Conservation (phyloP, 371 early-diverging fungal species). For the Actinomucor elegans region DNA sequence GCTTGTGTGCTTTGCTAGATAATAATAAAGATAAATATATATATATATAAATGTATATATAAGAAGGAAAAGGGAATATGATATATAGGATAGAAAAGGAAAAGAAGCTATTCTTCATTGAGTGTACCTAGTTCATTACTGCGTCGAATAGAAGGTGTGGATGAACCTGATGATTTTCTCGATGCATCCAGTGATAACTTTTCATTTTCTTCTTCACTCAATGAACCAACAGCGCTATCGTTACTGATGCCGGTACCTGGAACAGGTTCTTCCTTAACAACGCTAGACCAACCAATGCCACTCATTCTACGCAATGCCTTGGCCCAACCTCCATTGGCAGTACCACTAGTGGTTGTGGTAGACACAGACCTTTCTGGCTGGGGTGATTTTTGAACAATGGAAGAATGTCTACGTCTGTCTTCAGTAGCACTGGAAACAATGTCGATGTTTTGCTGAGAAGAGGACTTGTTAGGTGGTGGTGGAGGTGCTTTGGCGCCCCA, state of each 20-base stretch:
- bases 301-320: constrained; percentile 49
- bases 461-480: background rate
- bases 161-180: constrained; percentile 19
- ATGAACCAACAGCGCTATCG: constrained; percentile 19
- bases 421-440: background rate
- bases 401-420: constrained; percentile 18
- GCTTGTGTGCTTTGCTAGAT: too few species aligned
- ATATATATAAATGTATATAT: too few species aligned
- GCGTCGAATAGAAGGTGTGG: constrained; percentile 36
- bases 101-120: constrained; percentile 26
- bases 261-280: constrained; percentile 11
- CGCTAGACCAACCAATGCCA: constrained; percentile 42
- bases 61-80: too few species aligned
- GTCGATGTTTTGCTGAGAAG: background rate
- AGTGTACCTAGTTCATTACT: constrained; percentile 48
- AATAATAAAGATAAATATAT: too few species aligned
- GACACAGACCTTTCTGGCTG: constrained; percentile 24
- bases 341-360: constrained; percentile 3
- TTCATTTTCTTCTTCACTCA: constrained; percentile 17
- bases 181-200: constrained; percentile 1
- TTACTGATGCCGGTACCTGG: background rate
- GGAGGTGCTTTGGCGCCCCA: constrained; percentile 35
- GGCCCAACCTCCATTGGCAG: constrained; percentile 41
- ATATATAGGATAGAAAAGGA: background rate
- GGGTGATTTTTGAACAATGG: background rate